Conservation (phyloP, 345 rosid genomes). For the Brassica carinata region DNA sequence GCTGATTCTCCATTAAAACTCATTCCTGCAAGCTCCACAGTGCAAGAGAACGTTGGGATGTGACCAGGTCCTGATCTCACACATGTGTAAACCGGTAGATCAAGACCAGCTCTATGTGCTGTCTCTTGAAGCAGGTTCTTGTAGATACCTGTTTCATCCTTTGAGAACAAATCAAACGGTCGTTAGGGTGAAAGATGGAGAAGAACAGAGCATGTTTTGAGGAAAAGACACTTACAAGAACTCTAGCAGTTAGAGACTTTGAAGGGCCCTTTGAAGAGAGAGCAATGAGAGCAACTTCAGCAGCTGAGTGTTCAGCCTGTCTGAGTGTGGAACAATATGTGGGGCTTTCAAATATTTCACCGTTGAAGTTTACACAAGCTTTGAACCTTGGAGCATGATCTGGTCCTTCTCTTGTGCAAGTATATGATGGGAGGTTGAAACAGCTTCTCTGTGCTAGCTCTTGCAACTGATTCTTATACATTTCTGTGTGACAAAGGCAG, state of each 20-base stretch:
- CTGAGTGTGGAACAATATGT: conserved; percentile 59
- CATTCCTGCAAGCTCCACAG: conserved; percentile 72
- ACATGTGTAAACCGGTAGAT: conserved; percentile 65
- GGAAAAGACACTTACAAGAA: conserved; percentile 60
- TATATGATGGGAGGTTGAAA: conserved; percentile 73
- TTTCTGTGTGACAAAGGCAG: conserved; percentile 38
- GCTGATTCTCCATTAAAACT: conserved; percentile 65
- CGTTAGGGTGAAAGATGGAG: not conserved
- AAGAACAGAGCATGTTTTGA: not conserved
- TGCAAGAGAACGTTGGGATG: conserved; percentile 61
- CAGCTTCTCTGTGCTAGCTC: conserved; percentile 85
- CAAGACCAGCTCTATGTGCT: conserved; percentile 73
- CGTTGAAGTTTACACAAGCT: conserved; percentile 77
- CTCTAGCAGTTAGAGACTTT: conserved; percentile 63
- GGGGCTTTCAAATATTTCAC: conserved; percentile 69
- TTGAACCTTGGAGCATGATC: conserved; percentile 85
- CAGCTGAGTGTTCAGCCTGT: conserved; percentile 80
- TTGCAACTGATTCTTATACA: conserved; percentile 77
- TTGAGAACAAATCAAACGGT: not conserved
- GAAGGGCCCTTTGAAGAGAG: conserved; percentile 67
- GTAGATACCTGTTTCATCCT: conserved; percentile 84
- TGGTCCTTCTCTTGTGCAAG: conserved; percentile 71
- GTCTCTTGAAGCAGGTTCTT: conserved; percentile 83
- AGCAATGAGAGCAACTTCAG: conserved; percentile 64
- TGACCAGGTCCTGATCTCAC: conserved; percentile 79